A percentile compares a stretch with the other conserved stretches of the same genome.
These are phyloP conservation scores for Wickerhamiella azyma DNA, from an alignment of 805 yeast genomes.

Conservation along the genomic window DNA sequence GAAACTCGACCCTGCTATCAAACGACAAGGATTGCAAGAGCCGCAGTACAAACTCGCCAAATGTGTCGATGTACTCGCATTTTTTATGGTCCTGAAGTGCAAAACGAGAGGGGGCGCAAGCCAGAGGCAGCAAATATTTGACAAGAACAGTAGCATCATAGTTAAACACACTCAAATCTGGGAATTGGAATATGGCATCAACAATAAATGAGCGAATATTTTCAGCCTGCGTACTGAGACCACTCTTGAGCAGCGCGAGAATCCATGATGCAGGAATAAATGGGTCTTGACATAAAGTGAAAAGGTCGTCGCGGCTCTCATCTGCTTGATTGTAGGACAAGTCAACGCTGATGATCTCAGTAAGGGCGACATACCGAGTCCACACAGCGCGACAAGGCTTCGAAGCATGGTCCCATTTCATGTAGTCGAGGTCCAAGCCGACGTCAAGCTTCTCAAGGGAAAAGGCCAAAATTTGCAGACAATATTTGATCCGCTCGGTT, in stretches of 20 bases:
- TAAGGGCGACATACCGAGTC: constrained; percentile 59
- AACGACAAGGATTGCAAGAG: constrained; percentile 25
- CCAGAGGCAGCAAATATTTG: constrained; percentile 38
- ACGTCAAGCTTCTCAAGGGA: constrained; percentile 34
- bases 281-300: constrained; percentile 36
- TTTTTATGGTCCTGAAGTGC: constrained; percentile 25
- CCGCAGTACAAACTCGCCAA: constrained; percentile 34
- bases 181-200: constrained; percentile 40
- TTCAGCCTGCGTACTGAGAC: constrained; percentile 63
- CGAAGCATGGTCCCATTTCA: constrained; percentile 30
- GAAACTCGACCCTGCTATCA: constrained; percentile 14
- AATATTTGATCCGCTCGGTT: constrained; percentile 59
- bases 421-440: constrained; percentile 27
- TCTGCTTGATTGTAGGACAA: constrained; percentile 76
- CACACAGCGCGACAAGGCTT: constrained; percentile 32
- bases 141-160: constrained; percentile 30
- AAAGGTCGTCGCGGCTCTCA: constrained; percentile 56
- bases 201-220: constrained; percentile 55
- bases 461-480: constrained; percentile 49
- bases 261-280: constrained; percentile 59
- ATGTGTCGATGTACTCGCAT: constrained; percentile 47
- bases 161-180: constrained; percentile 36
- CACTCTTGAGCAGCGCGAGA: constrained; percentile 57
- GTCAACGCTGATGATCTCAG: constrained; percentile 71
- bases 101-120: constrained; percentile 52